These are phyloP conservation scores for Nitzschia sp. DNA, from an alignment of 108 stramenopile genomes.

Conservation along the genomic window DNA sequence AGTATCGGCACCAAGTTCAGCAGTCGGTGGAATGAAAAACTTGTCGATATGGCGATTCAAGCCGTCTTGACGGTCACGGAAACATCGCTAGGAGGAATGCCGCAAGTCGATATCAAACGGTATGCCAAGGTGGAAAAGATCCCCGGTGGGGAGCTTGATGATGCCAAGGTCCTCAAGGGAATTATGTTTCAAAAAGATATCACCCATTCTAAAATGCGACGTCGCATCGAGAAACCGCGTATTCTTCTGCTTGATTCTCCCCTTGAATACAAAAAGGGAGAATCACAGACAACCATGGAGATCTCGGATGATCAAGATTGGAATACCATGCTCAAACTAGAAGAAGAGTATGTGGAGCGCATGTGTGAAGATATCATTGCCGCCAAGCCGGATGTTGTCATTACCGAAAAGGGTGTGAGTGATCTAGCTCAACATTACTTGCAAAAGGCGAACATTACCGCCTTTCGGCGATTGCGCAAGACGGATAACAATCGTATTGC, in stretches of 20 bases:
- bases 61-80: constrained; percentile 91
- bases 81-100: constrained; percentile 30
- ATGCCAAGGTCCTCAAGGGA: constrained; percentile 94
- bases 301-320: constrained; percentile 99
- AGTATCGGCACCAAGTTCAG: constrained; percentile 98
- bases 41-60: constrained; percentile 97
- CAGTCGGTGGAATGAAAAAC: constrained; percentile 93
- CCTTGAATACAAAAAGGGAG: constrained; percentile 99
- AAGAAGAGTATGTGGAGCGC: constrained; percentile 99
- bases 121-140: constrained; percentile 99
- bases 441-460: constrained; percentile 97
- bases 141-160: constrained; percentile 96
- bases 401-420: constrained; percentile 99
- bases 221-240: constrained; percentile 97
- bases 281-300: constrained; percentile 98
- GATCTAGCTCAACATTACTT: constrained; percentile 99
- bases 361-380: constrained; percentile 99
- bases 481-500: constrained; percentile 99
- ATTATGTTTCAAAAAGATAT: constrained; percentile 99
- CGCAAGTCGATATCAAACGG: constrained; percentile 94
- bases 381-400: constrained; percentile 97
- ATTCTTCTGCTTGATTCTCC: constrained; percentile 97
- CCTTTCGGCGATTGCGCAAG: constrained; percentile 97
- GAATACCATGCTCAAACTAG: constrained; percentile 96
- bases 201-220: constrained; percentile 98